Evolutionary conservation across 2,329 filamentous ascomycete genomes (phyloP).

Genomic region (Passalora sequoiae): DNA sequence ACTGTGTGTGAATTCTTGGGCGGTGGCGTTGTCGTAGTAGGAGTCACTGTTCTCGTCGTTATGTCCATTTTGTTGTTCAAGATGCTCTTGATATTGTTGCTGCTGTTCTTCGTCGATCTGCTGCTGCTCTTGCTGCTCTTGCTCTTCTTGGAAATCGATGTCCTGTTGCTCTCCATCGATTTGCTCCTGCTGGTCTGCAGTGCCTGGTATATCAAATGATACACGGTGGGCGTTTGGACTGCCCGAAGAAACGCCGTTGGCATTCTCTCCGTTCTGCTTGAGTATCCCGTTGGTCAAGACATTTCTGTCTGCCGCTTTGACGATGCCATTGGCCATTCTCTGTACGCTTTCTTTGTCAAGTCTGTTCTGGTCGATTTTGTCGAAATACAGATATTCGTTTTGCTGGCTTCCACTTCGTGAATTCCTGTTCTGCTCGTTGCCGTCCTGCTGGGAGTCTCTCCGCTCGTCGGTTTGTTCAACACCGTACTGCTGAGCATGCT

Average conservation of each 20-base stretch:
- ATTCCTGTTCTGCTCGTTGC: no score
- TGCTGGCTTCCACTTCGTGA: background rate
- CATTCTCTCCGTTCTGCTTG: conserved; percentile 1
- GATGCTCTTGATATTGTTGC: background rate
- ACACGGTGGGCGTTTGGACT: background rate
- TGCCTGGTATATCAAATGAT: background rate
- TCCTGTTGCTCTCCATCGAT: background rate
- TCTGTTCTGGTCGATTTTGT: no score
- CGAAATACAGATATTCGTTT: no score
- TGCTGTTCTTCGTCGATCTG: background rate
- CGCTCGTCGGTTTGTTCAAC: no score
- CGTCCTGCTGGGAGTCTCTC: background rate
- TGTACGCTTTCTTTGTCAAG: background rate
- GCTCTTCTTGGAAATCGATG: background rate
- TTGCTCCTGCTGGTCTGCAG: background rate
- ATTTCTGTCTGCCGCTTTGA: no score
- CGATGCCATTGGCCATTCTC: conserved; percentile 1
- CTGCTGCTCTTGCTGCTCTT: background rate
- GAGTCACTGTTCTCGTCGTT: background rate
- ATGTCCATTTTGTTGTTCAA: background rate
- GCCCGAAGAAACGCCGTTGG: background rate
- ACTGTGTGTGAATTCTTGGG: background rate
- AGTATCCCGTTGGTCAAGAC: conserved; percentile 3
- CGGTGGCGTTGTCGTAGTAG: background rate
- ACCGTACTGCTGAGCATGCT: no score